Evolutionary conservation across 2,329 filamentous ascomycete genomes (phyloP), one percentile per base, ranked within the genome.

Genomic region (Dactylella cylindrospora): DNA sequence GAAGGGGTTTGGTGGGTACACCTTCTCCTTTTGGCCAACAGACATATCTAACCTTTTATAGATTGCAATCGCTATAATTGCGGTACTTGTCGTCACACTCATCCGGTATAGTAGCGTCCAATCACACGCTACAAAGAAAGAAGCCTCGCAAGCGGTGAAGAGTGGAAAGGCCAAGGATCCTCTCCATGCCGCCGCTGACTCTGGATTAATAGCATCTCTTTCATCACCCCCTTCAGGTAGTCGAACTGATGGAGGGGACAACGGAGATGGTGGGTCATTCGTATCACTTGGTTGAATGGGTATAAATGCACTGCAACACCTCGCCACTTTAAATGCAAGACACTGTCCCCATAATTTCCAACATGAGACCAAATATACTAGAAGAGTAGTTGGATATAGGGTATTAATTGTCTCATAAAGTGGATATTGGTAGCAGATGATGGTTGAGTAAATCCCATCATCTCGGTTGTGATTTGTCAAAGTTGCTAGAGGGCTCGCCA

Each of bases 1-100:
- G 83, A 38, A 75, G 83, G n/a, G 82, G 82, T 1, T 81, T 82
- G 10, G 74, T 82, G 36, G 50, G 57, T 53, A 7, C 31, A 23
- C 5, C 13, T 33, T 25, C 29, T 10, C 12, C 38, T 20, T 22
- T 17, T 3, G 15, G 3, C 8, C 33, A 22, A n/a, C n/a, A 38
- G 26, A 19, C 17, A 13, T 41, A 29, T 57, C 45, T 55, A 47
- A 54, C 22, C 7, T 36, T 32, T 36, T 35, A 13, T 53, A 50
- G 57, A 62, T 62, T 45, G 57, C 57, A 7, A 62, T 62, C 15
- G 57, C 43, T 39, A 50, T 62, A 4, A 62, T 62, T 26, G 57
- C 57, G 2, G 57, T 62, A 7, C 31, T 62, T 5, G 57, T 62
- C 6, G 57, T 62, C 10, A 54, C 57, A n/a, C 41, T 62, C 23